Evolutionary conservation across 352 stramenopile species (phyloP).

Genomic region (Lagenidium giganteum): DNA sequence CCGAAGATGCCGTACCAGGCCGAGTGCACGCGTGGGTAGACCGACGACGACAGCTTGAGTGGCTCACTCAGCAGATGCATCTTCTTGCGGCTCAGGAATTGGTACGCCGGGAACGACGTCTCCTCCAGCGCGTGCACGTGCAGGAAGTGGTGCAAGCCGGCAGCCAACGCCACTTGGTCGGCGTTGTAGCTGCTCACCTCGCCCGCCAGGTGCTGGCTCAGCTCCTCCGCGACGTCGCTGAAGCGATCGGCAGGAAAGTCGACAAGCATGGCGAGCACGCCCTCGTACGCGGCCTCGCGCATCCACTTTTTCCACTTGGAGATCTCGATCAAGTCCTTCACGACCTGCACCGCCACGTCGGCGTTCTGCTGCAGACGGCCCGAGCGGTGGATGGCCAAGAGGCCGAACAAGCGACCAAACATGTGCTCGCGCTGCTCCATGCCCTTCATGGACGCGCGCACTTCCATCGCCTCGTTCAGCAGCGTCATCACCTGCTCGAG

Average conservation of each 20-base stretch:
- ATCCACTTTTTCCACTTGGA: conserved; percentile 85
- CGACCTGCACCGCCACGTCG: conserved; percentile 29
- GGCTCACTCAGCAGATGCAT: conserved; percentile 57
- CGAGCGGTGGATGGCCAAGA: conserved; percentile 79
- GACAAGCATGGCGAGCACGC: conserved; percentile 46
- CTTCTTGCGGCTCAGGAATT: conserved; percentile 53
- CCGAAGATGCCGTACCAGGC: conserved; percentile 76
- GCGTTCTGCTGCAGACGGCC: conserved; percentile 34
- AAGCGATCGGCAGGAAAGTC: conserved; percentile 49
- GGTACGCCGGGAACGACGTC: conserved; percentile 26
- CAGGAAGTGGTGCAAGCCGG: conserved; percentile 70
- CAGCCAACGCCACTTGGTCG: conserved; percentile 75
- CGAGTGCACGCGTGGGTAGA: conserved; percentile 76
- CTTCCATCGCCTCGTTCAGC: conserved; percentile 72
- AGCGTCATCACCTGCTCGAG: conserved; percentile 51
- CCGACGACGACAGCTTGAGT: conserved; percentile 57
- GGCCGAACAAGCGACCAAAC: conserved; percentile 87
- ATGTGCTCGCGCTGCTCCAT: conserved; percentile 91
- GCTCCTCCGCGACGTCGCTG: conserved; percentile 28
- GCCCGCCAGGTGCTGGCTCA: conserved; percentile 23
- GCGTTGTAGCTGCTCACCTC: conserved; percentile 49
- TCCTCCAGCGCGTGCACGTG: conserved; percentile 28
- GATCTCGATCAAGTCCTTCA: conserved; percentile 35
- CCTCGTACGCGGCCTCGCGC: conserved; percentile 74
- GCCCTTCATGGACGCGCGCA: conserved; percentile 82